These are phyloP conservation scores for Coemansia erecta DNA, from an alignment of 192 early-diverging fungal genomes.

Conservation along the genomic window DNA sequence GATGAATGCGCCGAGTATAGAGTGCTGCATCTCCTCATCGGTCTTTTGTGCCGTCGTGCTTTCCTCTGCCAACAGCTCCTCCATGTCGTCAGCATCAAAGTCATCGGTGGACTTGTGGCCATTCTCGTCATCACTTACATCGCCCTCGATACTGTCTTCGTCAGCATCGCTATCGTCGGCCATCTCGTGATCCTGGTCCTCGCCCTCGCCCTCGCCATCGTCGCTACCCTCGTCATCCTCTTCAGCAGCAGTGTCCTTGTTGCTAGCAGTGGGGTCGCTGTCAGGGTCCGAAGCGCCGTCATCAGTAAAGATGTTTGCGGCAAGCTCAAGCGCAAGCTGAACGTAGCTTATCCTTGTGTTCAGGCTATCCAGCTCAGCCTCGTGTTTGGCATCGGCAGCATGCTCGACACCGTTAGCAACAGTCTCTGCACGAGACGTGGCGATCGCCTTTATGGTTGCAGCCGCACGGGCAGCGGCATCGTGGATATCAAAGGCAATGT, in stretches of 20 bases:
- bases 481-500: constrained; percentile 36
- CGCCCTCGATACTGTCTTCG: background rate
- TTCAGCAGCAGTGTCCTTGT: background rate
- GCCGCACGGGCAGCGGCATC: constrained; percentile 22
- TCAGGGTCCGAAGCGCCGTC: constrained; percentile 38
- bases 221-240: constrained; percentile 34
- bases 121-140: constrained; percentile 17
- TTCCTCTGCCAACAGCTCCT: constrained; percentile 50
- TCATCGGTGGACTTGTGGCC: constrained; percentile 56
- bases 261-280: background rate
- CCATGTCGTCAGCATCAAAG: constrained; percentile 49
- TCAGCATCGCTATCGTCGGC: constrained; percentile 50
- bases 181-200: constrained; percentile 35
- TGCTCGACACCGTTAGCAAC: constrained; percentile 11
- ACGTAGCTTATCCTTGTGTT: constrained; percentile 31
- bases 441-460: constrained; percentile 15
- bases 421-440: constrained; percentile 1
- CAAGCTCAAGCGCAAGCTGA: constrained; percentile 71
- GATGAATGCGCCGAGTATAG: constrained; percentile 52
- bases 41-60: constrained; percentile 36
- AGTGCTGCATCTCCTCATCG: constrained; percentile 48
- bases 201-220: constrained; percentile 53
- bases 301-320: constrained; percentile 79
- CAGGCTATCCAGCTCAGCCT: constrained; percentile 20
- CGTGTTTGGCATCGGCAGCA: constrained; percentile 8